Base-by-base conservation (phyloP, 208 protist genomes). In the Endotrypanum monterogeii region DNA sequence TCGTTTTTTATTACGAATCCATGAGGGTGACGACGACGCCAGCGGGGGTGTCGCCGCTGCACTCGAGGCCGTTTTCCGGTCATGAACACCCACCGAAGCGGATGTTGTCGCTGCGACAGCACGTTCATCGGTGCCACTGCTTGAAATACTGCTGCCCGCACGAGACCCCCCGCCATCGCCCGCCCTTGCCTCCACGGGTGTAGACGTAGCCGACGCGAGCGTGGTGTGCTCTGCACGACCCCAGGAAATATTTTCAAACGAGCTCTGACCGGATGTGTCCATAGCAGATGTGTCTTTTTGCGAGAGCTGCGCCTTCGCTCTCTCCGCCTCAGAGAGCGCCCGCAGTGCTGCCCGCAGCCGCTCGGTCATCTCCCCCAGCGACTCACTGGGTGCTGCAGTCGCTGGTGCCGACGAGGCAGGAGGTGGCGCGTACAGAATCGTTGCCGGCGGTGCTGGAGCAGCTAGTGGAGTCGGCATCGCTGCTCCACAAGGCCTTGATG, bases 1-100 rank as follows among this genome's bases (percentile, higher is more conserved):
- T 14, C 76, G 77, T 30, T 60, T 56, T 46, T 85, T 85, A 37
- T 85, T 85, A 37, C 81, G 81, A 72, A 85, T 76, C 81, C 81
- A 85, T 23, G 60, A 73, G 0, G 56, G 37, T 18, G 80, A 73
- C 41, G 75, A 30, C 80, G 55, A 66, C 50, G 75, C n/a, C n/a
- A n/a, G 68, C 14, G 61, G 1, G 28, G 67, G 14, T n/a, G 66
- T 41, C 55, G 61, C 25, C 50, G 3, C 50, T 28, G 67, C 35
- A 0, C 46, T 32, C 57, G 66, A 55, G 65, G 65, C 30, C 67
- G 51, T 46, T 3, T 25, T 60, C 20, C 23, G n/a, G 44, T 32
- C 25, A 11, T n/a, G 25, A 32, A 8, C 18, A 14, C 1, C 20
- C 14, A n/a, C 28, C 23, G 60, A 65, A 37, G 37, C 25, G 6